Base-by-base conservation (phyloP, 805 yeast species). In the Zygotorulaspora sp. region DNA sequence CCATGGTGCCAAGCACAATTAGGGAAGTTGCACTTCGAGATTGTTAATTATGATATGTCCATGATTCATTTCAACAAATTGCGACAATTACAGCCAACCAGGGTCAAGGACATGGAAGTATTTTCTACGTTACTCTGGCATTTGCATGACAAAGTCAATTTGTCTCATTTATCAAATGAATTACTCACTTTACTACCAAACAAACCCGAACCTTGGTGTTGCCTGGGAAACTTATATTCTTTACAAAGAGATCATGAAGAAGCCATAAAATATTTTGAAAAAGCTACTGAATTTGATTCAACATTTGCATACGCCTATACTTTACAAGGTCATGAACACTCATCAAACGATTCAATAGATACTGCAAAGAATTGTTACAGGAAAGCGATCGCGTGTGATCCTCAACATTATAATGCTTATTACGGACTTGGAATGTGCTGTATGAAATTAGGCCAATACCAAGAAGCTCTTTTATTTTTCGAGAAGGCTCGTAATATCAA, bases 391-490 rank as follows among this genome's bases (percentile, higher is more conserved):
- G 66, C 81, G 16, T 71, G 80, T 28, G 95, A 90, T 53, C 72
- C 80, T 32, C 70, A 88, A 40, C 96, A 87, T 57, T 92, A 89
- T 62, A 92, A 90, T 61, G 97, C 97, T 0, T 78, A 89, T 53
- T 92, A 92, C 55, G 98, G 98, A 18, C 75, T 92, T 40, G 98
- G 97, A 6, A 87, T 88, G 90, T 94, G 88, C 19, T 83, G 80
- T 58, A 73, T 87, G 58, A 85, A 87, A 53, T 65, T 88, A 36
- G 97, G 97, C 4, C 88, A 86, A 50, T 78, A 78, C 53, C 77
- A 75, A 30, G 78, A 78, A 51, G 96, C 97, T 1, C 89, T 87
- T 52, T 76, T 78, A 45, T 94, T 87, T 61, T 87, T 90, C 65
- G 68, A 87, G 38, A 85, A 83, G 53, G 97, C 97, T 0, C 77